phyloP scores from a whole-genome alignment of 208 protist genomes.

The Trypanosoma scelopori region DNA sequence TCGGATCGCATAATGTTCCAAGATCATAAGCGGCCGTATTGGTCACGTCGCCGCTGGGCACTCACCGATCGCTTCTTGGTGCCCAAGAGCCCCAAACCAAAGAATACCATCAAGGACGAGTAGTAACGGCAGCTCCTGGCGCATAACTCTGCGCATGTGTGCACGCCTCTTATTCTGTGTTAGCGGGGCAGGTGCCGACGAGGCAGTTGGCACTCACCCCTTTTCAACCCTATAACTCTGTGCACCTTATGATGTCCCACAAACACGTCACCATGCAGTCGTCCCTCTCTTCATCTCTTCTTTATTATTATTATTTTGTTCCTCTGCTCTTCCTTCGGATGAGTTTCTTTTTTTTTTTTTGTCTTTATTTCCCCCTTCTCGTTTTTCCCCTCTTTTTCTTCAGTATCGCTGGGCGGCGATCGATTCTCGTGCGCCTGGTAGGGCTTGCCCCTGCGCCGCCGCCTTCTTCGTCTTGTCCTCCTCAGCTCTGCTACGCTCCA shows the following conservation, averaged over 20 bases:
- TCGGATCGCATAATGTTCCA: constrained; percentile 31
- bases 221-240: neutral
- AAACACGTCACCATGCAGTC: neutral
- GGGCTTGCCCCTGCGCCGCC: no score
- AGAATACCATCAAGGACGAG: constrained; percentile 90
- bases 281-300: neutral
- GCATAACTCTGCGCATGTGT: constrained; percentile 1
- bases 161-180: neutral
- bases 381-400: constrained; percentile 6
- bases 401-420: neutral
- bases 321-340: neutral
- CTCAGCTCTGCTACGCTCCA: neutral
- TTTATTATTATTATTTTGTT: no score
- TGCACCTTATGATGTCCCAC: neutral
- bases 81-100: constrained; percentile 74
- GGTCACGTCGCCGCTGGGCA: constrained; percentile 84
- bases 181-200: neutral
- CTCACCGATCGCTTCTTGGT: constrained; percentile 87
- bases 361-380: neutral
- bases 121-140: constrained; percentile 12
- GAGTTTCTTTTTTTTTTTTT: neutral
- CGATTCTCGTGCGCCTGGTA: no score
- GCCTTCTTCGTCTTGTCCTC: no score
- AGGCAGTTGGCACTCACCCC: neutral
- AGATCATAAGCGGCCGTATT: constrained; percentile 58